Base-by-base conservation (phyloP, 2,329 filamentous ascomycete genomes). In the Penicillium sp. region DNA sequence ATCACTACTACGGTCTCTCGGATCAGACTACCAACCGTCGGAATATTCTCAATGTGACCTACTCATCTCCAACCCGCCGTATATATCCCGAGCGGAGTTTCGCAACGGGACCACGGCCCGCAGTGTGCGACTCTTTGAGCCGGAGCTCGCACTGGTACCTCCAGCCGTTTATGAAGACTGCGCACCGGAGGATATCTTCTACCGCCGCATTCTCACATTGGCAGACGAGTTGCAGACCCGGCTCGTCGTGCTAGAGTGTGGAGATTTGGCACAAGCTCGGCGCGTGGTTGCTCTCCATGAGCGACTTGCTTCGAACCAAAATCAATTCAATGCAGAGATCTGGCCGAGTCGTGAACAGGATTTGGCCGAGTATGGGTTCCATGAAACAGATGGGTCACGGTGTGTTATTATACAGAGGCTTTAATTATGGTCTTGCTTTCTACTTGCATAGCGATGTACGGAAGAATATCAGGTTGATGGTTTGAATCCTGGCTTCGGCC, bases 1-100 rank as follows among this genome's bases (percentile, higher is more conserved):
- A 29, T 48, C 58, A 14, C 22, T 66, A 10, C 38, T 70, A 14
- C 6, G 27, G 53, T 16, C 43, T 29, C 9, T 27, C 3, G 24
- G 32, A 27, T 34, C 34, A 6, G n/a, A 4, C n/a, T 13, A 10
- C 13, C n/a, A 21, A 14, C 13, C 3, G 14, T 8, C 48, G 27
- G 22, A 21, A n/a, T 22, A 44, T 18, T 38, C 38, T 22, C 45
- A 52, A 21, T 75, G 73, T 66, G 86, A 95, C 57, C 75, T 97
- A 4, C 73, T 99, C 1, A 83, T 94, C 34, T 89, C 89, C 1
- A 99, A 99, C 66, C 94, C 94, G 14, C 94, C 94, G 0, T 97
- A 97, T 70, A 87, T 97, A 47, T 95, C 92, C 2, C 75, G 79
- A 0, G 61, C 69, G 3, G 83, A 82, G 7, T 92, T 89, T 65